phyloP scores from a whole-genome alignment of 257 asterid genomes.

The Handroanthus guayacan region DNA sequence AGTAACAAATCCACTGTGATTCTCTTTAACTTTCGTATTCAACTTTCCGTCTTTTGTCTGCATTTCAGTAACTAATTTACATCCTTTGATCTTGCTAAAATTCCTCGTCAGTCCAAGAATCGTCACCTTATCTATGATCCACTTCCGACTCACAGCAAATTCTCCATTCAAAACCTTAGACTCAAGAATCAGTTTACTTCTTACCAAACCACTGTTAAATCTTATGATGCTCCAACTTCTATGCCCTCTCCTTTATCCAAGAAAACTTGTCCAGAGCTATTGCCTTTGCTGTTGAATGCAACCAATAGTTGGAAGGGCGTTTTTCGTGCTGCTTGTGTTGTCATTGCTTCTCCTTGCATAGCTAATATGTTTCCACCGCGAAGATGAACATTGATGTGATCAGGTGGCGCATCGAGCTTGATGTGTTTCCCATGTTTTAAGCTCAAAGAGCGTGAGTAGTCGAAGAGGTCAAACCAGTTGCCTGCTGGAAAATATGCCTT shows the following conservation, averaged over 20 bases:
- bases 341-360: conserved; percentile 70
- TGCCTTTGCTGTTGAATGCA: conserved; percentile 35
- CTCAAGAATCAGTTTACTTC: conserved; percentile 41
- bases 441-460: conserved; percentile 49
- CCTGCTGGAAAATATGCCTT: conserved; percentile 66
- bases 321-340: conserved; percentile 51
- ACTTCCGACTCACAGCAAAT: conserved; percentile 47
- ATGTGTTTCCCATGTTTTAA: conserved; percentile 38
- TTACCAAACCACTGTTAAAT: conserved; percentile 36
- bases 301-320: conserved; percentile 58
- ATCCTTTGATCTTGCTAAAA: conserved; percentile 31
- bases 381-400: conserved; percentile 59
- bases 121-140: conserved; percentile 44
- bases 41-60: conserved; percentile 12
- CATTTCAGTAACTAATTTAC: conserved; percentile 28
- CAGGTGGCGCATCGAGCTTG: conserved; percentile 59
- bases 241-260: conserved; percentile 66
- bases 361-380: conserved; percentile 54
- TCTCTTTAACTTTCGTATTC: conserved; percentile 18
- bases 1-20: conserved; percentile 35
- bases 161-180: conserved; percentile 50
- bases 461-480: conserved; percentile 68
- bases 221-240: conserved; percentile 56
- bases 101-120: conserved; percentile 45
- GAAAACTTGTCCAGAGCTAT: conserved; percentile 59